phyloP scores from a whole-genome alignment of 169 alveolate genomes.

The Toxoplasma gondii region DNA sequence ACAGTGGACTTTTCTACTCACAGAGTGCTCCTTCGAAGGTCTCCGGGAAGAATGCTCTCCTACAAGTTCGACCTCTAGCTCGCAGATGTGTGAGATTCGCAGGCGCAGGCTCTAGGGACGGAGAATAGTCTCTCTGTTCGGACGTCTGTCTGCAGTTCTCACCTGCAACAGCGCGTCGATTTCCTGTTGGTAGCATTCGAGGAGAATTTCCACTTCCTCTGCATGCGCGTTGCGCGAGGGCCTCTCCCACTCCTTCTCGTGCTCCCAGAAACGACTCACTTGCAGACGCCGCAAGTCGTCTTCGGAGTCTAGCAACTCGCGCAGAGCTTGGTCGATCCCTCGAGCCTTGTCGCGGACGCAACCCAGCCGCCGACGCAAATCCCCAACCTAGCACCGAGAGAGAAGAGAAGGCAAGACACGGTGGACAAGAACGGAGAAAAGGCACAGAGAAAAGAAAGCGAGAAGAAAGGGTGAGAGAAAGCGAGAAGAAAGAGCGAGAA shows the following conservation, averaged over 20 bases:
- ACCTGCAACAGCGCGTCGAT: slow-evolving; percentile 78
- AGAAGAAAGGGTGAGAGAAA: no score
- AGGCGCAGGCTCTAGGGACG: no score
- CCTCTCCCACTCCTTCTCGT: slow-evolving; percentile 78
- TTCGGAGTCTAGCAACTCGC: slow-evolving; percentile 76
- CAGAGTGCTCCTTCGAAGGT: no score
- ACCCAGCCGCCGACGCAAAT: slow-evolving; percentile 73
- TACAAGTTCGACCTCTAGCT: no score
- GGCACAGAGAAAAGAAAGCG: no score
- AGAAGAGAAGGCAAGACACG: not conserved
- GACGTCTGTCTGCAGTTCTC: slow-evolving; percentile 30
- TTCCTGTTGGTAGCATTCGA: slow-evolving; percentile 83
- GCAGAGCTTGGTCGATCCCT: slow-evolving; percentile 78
- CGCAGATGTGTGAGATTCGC: no score
- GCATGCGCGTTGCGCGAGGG: slow-evolving; percentile 74
- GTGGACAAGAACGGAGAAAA: not conserved
- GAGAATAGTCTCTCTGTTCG: no score
- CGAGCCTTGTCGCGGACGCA: slow-evolving; percentile 73
- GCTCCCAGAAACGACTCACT: slow-evolving; percentile 75
- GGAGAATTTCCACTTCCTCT: slow-evolving; percentile 79
- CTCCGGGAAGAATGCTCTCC: no score
- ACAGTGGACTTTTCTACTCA: no score
- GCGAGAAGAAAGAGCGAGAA: no score
- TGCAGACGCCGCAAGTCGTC: slow-evolving; percentile 78
- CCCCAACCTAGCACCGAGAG: slow-evolving; percentile 4